These are phyloP conservation scores for Ophiostoma triangulosporum DNA, from an alignment of 2,329 filamentous ascomycete genomes.

Conservation along the genomic window DNA sequence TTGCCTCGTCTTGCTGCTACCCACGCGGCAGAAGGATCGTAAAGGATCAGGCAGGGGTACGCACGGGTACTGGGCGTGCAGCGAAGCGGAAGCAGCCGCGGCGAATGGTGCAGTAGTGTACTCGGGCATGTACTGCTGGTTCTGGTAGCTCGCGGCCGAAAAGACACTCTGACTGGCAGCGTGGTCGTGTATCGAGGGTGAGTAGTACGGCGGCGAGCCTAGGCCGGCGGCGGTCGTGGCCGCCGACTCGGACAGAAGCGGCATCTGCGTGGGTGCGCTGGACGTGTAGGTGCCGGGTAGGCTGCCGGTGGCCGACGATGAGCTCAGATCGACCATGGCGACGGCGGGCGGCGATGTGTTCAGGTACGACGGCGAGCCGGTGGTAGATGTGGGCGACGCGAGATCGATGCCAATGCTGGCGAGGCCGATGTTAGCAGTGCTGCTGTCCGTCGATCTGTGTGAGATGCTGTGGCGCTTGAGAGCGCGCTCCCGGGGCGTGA, in stretches of 20 bases:
- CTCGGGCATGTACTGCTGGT: conserved; percentile 20
- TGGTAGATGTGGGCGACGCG: background rate
- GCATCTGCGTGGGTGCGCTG: conserved; percentile 31
- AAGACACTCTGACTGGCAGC: conserved; percentile 18
- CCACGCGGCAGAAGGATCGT: background rate
- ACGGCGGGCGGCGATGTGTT: conserved; percentile 13
- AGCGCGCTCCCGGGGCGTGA: conserved; percentile 48
- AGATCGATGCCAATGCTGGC: background rate
- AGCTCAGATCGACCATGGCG: conserved; percentile 29
- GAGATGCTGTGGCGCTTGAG: conserved; percentile 42
- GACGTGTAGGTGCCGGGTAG: conserved; percentile 37
- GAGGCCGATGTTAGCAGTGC: background rate
- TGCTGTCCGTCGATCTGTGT: conserved; percentile 22
- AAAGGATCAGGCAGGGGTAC: conserved; percentile 3
- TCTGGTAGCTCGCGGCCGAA: conserved; percentile 21
- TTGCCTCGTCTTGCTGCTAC: too few relatives aligned
- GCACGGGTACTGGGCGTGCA: conserved; percentile 22
- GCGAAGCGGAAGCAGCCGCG: conserved; percentile 16
- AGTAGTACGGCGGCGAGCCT: conserved; percentile 23
- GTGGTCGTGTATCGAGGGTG: conserved; percentile 16
- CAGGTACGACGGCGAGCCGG: conserved; percentile 4
- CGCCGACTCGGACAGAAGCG: conserved; percentile 36
- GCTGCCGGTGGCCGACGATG: conserved; percentile 22
- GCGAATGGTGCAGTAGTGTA: conserved; percentile 17
- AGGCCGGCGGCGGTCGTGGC: conserved; percentile 28